Conservation (phyloP, 768 basidiomycete genomes). For the Psilocybe cyanescens region DNA sequence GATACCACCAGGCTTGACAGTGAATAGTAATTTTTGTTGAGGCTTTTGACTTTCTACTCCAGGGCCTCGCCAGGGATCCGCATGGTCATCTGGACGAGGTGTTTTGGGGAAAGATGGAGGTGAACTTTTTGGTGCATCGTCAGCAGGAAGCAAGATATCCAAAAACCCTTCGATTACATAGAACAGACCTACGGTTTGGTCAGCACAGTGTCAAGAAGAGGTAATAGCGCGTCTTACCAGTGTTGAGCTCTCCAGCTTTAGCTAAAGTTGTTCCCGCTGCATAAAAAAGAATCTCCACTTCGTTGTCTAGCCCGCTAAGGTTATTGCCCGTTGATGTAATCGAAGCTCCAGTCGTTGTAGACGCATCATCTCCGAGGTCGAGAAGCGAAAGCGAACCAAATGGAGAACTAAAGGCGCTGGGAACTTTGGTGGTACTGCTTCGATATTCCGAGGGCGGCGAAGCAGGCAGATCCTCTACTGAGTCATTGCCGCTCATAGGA, state of each 20-base stretch:
- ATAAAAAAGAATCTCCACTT: conserved; percentile 95
- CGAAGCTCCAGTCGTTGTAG: conserved; percentile 68
- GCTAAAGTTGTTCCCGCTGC: conserved; percentile 84
- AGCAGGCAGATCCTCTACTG: conserved; percentile 68
- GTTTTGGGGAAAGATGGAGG: conserved; percentile 19
- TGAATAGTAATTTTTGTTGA: conserved; percentile 79
- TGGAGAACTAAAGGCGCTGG: conserved; percentile 56
- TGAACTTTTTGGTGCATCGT: conserved; percentile 30
- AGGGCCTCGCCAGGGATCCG: conserved; percentile 42
- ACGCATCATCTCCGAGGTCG: conserved; percentile 71
- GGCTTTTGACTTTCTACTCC: conserved; percentile 34
- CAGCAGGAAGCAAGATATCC: conserved; percentile 81
- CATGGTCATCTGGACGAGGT: conserved; percentile 25
- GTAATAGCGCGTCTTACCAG: conserved; percentile 50
- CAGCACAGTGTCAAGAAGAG: not conserved
- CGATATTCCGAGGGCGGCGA: conserved; percentile 50
- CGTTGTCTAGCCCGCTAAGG: conserved; percentile 89
- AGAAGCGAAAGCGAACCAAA: conserved; percentile 77
- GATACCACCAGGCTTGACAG: conserved; percentile 96
- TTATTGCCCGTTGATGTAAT: conserved; percentile 54
- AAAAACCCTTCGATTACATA: conserved; percentile 94
- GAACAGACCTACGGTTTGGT: conserved; percentile 64
- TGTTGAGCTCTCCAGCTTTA: conserved; percentile 87
- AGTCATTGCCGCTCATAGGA: conserved; percentile 70
- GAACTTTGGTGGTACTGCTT: conserved; percentile 33